These are phyloP conservation scores for Litsea cubeba DNA, from an alignment of 164 flowering plant species.

Conservation along the genomic window DNA sequence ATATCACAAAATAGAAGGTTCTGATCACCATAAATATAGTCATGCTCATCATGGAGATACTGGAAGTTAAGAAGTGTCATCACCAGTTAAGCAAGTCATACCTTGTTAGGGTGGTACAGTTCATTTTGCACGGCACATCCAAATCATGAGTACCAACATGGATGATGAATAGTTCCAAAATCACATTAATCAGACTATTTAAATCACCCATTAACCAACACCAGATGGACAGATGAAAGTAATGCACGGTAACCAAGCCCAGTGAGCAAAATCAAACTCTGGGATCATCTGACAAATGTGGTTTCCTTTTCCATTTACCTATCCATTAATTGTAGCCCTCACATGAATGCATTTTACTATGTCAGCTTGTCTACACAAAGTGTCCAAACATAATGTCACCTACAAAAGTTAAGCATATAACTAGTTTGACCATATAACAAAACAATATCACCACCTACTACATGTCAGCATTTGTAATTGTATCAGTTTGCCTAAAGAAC, in stretches of 20 bases:
- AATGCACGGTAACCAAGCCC: background rate
- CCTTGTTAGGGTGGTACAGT: background rate
- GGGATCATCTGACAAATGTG: too few species aligned
- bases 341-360: background rate
- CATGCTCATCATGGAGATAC: background rate
- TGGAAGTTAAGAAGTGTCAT: background rate
- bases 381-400: background rate
- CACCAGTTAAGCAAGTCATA: background rate
- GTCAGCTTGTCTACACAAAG: background rate
- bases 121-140: background rate
- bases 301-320: background rate
- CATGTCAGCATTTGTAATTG: background rate
- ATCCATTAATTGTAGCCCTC: background rate
- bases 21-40: background rate
- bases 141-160: background rate
- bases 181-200: background rate
- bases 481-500: background rate
- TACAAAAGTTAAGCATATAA: background rate
- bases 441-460: background rate
- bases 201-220: background rate
- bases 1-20: background rate
- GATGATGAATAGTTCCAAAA: background rate
- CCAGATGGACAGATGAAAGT: background rate
- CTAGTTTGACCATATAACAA: background rate
- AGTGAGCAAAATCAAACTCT: background rate